Evolutionary conservation across 768 basidiomycete genomes (phyloP).

Genomic region (Mycena belliarum): DNA sequence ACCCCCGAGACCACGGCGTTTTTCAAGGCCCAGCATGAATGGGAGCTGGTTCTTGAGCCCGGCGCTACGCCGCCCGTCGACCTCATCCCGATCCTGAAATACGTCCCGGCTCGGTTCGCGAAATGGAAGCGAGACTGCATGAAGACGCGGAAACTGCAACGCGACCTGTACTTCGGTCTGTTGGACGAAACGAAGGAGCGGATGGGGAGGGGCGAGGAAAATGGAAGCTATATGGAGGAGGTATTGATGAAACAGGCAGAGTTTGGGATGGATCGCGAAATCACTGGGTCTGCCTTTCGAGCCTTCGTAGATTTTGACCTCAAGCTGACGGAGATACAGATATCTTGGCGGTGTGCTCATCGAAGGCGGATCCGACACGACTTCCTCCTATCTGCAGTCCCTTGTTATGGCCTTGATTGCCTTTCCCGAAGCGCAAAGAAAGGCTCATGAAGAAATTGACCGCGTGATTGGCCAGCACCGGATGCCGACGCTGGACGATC

Average conservation of each 20-base stretch:
- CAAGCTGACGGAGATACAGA: slow-evolving; percentile 13
- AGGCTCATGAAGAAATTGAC: slow-evolving; percentile 30
- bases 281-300: neutral
- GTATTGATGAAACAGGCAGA: slow-evolving; percentile 22
- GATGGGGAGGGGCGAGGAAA: slow-evolving; percentile 25
- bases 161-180: slow-evolving; percentile 31
- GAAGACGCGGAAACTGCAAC: slow-evolving; percentile 27
- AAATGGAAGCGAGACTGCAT: slow-evolving; percentile 32
- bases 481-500: slow-evolving; percentile 24
- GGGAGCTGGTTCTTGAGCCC: slow-evolving; percentile 28
- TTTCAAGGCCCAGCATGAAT: slow-evolving; percentile 29
- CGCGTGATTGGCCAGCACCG: slow-evolving; percentile 27
- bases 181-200: slow-evolving; percentile 28
- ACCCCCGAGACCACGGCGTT: slow-evolving; percentile 28
- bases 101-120: slow-evolving; percentile 36
- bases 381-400: slow-evolving; percentile 26
- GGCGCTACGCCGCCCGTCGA: slow-evolving; percentile 40
- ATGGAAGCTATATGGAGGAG: slow-evolving; percentile 35
- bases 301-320: neutral
- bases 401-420: slow-evolving; percentile 28
- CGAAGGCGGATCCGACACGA: slow-evolving; percentile 34
- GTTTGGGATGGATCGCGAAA: slow-evolving; percentile 9
- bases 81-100: slow-evolving; percentile 32
- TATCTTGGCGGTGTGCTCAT: slow-evolving; percentile 33
- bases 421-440: slow-evolving; percentile 28